Conservation (phyloP, 1,284 basidiomycete genomes). For the Schizopora paradoxa region DNA sequence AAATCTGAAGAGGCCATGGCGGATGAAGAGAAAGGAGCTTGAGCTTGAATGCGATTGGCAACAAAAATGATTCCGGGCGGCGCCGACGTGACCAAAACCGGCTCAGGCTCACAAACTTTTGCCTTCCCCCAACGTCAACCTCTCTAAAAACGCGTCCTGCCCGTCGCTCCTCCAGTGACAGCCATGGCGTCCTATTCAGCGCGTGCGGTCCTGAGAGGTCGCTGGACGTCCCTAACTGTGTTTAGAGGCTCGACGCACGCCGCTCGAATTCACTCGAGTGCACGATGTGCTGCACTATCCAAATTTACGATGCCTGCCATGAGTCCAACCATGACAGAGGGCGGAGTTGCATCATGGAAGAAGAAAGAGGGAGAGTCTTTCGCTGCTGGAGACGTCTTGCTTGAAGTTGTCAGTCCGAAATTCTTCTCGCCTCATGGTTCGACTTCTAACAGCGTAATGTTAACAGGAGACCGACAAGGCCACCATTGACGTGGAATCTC, state of each 20-base stretch:
- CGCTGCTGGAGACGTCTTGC: constrained; percentile 84
- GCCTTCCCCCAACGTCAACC: constrained; percentile 9
- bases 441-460: constrained; percentile 16
- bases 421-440: constrained; percentile 15
- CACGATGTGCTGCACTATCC: constrained; percentile 71
- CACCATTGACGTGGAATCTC: constrained; percentile 97
- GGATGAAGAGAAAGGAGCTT: neutral
- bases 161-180: constrained; percentile 16
- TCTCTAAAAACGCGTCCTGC: constrained; percentile 6
- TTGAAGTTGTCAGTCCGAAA: constrained; percentile 75
- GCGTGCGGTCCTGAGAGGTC: constrained; percentile 67
- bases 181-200: constrained; percentile 57
- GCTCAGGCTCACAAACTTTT: no score
- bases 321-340: constrained; percentile 99
- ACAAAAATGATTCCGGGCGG: no score
- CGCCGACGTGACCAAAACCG: no score
- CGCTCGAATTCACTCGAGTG: constrained; percentile 78
- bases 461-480: constrained; percentile 97
- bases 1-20: constrained; percentile 36
- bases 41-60: neutral
- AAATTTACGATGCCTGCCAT: constrained; percentile 98
- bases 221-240: constrained; percentile 23
- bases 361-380: constrained; percentile 93
- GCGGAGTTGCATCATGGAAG: constrained; percentile 97
- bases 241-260: constrained; percentile 8